A percentile compares a stretch with the other conserved stretches of the same genome.
phyloP scores from a whole-genome alignment of 177 flowering plant species.

The Vitis hybrid region DNA sequence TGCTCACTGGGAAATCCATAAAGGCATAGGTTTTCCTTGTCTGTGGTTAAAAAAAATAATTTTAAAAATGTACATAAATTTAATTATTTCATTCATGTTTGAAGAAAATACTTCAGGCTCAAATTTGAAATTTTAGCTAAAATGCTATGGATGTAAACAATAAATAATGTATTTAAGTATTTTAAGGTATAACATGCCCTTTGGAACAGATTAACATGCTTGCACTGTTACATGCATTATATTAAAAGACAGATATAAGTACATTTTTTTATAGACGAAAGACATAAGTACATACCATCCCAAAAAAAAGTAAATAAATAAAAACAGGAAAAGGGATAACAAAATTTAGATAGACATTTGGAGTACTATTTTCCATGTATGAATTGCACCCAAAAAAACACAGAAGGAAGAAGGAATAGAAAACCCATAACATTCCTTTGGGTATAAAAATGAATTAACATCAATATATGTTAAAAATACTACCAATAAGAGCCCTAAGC shows the following conservation, averaged over 20 bases:
- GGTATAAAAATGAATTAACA: too few relatives aligned
- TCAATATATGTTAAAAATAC: too few relatives aligned
- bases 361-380: too few relatives aligned
- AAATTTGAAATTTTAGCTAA: background rate
- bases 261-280: too few relatives aligned
- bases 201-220: too few relatives aligned
- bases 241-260: too few relatives aligned
- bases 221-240: too few relatives aligned
- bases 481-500: too few relatives aligned
- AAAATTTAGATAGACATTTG: too few relatives aligned
- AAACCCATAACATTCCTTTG: too few relatives aligned
- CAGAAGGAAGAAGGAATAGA: background rate
- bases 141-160: background rate
- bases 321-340: background rate
- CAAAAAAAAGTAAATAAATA: background rate
- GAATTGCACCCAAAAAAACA: background rate
- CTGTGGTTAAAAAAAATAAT: slow-evolving; percentile 24
- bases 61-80: background rate
- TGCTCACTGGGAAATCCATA: slow-evolving; percentile 64
- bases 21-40: slow-evolving; percentile 63
- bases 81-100: background rate
- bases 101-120: background rate
- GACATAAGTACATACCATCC: background rate
- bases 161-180: background rate
- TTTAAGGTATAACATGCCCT: too few relatives aligned